Evolutionary conservation across 169 alveolate species (phyloP).

Genomic region (Eimeria necatrix): DNA sequence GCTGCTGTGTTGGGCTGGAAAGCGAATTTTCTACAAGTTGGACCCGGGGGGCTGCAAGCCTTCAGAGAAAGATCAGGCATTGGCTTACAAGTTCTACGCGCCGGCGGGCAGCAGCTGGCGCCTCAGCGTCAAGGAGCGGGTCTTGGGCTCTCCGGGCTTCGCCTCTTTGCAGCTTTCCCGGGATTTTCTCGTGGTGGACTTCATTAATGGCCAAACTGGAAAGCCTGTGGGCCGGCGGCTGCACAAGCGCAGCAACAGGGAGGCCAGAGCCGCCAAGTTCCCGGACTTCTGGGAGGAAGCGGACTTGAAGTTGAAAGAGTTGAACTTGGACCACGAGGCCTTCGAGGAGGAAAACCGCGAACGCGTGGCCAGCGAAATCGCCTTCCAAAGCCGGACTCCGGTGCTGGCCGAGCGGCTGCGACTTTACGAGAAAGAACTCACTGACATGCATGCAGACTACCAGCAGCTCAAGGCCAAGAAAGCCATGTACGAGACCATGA

Average conservation of each 20-base stretch:
- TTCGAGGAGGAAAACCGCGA: constrained; percentile 71
- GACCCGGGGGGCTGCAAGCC: constrained; percentile 79
- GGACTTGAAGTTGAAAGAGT: constrained; percentile 31
- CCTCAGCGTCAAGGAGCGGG: constrained; percentile 52
- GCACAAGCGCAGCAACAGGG: constrained; percentile 39
- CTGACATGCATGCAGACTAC: neutral
- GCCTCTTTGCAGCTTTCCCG: constrained; percentile 43
- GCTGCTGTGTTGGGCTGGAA: constrained; percentile 67
- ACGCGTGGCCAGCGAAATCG: constrained; percentile 40
- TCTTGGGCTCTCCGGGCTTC: constrained; percentile 63
- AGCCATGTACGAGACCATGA: constrained; percentile 62
- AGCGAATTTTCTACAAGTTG: constrained; percentile 31
- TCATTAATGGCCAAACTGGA: constrained; percentile 35
- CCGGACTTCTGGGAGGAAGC: constrained; percentile 61
- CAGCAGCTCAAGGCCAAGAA: constrained; percentile 39
- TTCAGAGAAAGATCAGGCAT: constrained; percentile 35
- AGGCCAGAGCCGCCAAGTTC: constrained; percentile 32
- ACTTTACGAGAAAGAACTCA: constrained; percentile 22
- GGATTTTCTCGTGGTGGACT: constrained; percentile 71
- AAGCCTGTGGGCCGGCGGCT: neutral
- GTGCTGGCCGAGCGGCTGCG: constrained; percentile 65
- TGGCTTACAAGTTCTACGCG: constrained; percentile 70
- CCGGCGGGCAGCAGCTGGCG: constrained; percentile 36
- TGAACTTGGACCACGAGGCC: constrained; percentile 28
- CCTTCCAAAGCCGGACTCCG: constrained; percentile 39